Evolutionary conservation across 371 early-diverging fungal genomes (phyloP), one percentile per base, ranked within the genome.

Genomic region (Saksenaea oblongispora): DNA sequence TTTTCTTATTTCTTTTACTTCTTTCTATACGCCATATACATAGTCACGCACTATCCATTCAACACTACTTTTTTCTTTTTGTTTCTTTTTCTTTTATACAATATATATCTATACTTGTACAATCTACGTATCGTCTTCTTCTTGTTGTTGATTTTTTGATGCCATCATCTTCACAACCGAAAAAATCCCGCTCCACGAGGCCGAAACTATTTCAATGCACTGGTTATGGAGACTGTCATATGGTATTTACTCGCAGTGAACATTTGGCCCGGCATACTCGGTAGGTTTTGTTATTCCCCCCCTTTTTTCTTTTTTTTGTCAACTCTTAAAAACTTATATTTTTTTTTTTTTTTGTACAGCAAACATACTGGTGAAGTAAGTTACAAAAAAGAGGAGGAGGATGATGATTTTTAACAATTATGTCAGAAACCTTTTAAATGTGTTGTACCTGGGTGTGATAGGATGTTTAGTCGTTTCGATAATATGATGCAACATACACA

Each of bases 401-500:
- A 44, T n/a, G 22, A 26, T 22, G 22, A 22, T 18, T 14, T 28
- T 34, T 53, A 36, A 14, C 42, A 15, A n/a, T n/a, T 18, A 37
- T 44, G 22, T 8, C 62, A 76, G 72, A 84, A 84, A 67, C 84
- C 84, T 2, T 84, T 76, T 56, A 67, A 79, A 64, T 84, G 84
- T 62, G 74, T 82, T 41, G 74, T 80, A 9, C 71, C 78, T 13
- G 79, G 76, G 5, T 84, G 84, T 57, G 75, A 74, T 15, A 68
- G 84, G 5, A 77, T 71, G 44, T 84, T 84, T 69, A 84, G 84
- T 63, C 80, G 84, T n/a, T 84, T 78, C 55, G 84, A 84, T 64
- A 84, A 84, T 61, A 84, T 84, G 84, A 82, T 82, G 65, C 84
- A 84, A 36, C 84, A 84, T 60, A 82, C 83, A 15, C 79, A 80